Percentiles rank a stretch among this genome's conserved stretches.
These are phyloP conservation scores for Leccinum solheimii DNA, from an alignment of 1,284 basidiomycete genomes.

Conservation along the genomic window DNA sequence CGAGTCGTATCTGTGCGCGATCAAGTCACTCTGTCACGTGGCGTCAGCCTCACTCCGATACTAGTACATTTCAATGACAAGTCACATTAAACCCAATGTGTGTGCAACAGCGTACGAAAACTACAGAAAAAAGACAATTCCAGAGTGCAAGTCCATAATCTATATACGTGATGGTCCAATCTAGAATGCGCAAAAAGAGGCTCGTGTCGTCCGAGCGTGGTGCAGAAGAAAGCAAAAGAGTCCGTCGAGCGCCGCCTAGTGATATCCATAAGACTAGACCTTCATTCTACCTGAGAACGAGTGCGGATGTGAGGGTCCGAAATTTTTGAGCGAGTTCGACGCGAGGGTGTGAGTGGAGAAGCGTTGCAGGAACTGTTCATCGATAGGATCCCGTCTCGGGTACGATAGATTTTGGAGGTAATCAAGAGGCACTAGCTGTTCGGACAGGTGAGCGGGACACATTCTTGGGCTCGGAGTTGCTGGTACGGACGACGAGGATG, in stretches of 20 bases:
- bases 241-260: slow-evolving; percentile 3
- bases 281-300: slow-evolving; percentile 34
- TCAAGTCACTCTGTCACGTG: slow-evolving; percentile 14
- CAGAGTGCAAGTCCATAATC: slow-evolving; percentile 31
- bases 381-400: slow-evolving; percentile 55
- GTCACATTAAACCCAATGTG: slow-evolving; percentile 20
- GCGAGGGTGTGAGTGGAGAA: slow-evolving; percentile 39
- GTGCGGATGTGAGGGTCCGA: slow-evolving; percentile 19
- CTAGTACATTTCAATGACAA: slow-evolving; percentile 8
- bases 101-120: slow-evolving; percentile 29
- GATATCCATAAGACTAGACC: slow-evolving; percentile 9
- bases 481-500: slow-evolving; percentile 32
- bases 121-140: slow-evolving; percentile 20
- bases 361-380: slow-evolving; percentile 57
- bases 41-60: neutral
- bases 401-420: slow-evolving; percentile 52
- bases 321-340: slow-evolving; percentile 24
- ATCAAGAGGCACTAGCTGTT: slow-evolving; percentile 58
- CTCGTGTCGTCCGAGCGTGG: slow-evolving; percentile 11
- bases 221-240: slow-evolving; percentile 3
- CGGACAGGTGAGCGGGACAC: slow-evolving; percentile 30
- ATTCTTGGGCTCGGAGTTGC: slow-evolving; percentile 36
- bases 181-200: slow-evolving; percentile 21
- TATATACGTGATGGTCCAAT: slow-evolving; percentile 33
- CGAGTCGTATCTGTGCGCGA: neutral